A percentile compares a stretch with the other conserved stretches of the same genome.
Conservation (phyloP, 768 basidiomycete genomes). For the Russula emetica region DNA sequence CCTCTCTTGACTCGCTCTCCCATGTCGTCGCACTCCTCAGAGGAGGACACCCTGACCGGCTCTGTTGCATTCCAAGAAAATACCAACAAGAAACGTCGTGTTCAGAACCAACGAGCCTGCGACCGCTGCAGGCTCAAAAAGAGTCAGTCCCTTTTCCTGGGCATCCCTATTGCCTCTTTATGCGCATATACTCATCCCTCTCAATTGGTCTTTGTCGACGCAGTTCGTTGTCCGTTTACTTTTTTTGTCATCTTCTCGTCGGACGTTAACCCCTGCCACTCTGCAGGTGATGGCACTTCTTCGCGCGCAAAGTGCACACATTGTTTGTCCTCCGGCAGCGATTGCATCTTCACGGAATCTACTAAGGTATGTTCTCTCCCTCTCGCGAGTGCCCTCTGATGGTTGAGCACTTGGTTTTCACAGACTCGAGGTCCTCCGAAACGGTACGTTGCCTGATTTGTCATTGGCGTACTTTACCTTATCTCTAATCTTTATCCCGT, state of each 20-base stretch:
- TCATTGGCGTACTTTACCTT: background rate
- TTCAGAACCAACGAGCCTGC: constrained; percentile 27
- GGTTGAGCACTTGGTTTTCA: background rate
- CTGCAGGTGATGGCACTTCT: constrained; percentile 19
- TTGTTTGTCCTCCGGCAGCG: constrained; percentile 8
- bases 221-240: constrained; percentile 25
- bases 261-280: background rate
- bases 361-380: constrained; percentile 13
- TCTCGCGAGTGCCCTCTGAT: background rate
- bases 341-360: constrained; percentile 25
- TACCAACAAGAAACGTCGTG: constrained; percentile 21
- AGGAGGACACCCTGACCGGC: constrained; percentile 11
- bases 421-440: constrained; percentile 27
- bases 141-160: constrained; percentile 13
- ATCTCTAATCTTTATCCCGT: background rate
- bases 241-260: background rate
- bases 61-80: background rate
- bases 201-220: background rate
- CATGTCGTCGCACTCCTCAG: constrained; percentile 22
- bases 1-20: background rate
- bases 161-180: background rate
- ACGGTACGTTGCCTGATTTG: constrained; percentile 5
- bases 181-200: background rate
- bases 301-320: constrained; percentile 20
- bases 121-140: constrained; percentile 29